Conservation (phyloP, 2,329 filamentous ascomycete genomes). For the Phialemoniopsis sp. region DNA sequence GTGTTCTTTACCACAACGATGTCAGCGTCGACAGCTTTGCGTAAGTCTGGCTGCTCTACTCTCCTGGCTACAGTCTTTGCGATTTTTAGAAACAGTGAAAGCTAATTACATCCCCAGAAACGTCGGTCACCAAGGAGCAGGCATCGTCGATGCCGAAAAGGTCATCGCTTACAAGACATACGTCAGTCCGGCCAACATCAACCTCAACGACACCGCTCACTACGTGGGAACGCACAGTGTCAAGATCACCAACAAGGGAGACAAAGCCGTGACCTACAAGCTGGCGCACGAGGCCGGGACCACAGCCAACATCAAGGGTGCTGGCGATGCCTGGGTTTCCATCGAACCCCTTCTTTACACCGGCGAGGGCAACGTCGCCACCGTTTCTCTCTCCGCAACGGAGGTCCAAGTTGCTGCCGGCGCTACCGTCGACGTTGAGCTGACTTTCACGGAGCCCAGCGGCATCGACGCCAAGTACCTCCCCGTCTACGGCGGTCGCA, state of each 20-base stretch:
- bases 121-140: constrained; percentile 29
- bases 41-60: constrained; percentile 3
- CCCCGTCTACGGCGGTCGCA: constrained; percentile 17
- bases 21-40: constrained; percentile 4
- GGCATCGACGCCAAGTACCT: constrained; percentile 11
- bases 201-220: constrained; percentile 33
- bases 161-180: constrained; percentile 25
- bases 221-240: constrained; percentile 22
- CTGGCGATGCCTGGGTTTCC: constrained; percentile 7
- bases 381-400: too few species aligned
- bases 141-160: constrained; percentile 28
- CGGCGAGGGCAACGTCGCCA: neutral
- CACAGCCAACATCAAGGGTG: constrained; percentile 23
- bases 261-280: constrained; percentile 21
- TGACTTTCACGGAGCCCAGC: constrained; percentile 13
- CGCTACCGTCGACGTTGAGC: too few species aligned
- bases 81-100: too few species aligned
- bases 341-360: constrained; percentile 13
- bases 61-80: neutral
- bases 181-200: constrained; percentile 24
- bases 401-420: constrained; percentile 1
- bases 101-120: constrained; percentile 9
- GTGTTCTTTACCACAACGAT: constrained; percentile 3
- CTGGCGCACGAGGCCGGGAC: constrained; percentile 23
- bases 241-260: constrained; percentile 25